Conservation (phyloP, 108 stramenopile genomes). For the Nitzschia sp. region DNA sequence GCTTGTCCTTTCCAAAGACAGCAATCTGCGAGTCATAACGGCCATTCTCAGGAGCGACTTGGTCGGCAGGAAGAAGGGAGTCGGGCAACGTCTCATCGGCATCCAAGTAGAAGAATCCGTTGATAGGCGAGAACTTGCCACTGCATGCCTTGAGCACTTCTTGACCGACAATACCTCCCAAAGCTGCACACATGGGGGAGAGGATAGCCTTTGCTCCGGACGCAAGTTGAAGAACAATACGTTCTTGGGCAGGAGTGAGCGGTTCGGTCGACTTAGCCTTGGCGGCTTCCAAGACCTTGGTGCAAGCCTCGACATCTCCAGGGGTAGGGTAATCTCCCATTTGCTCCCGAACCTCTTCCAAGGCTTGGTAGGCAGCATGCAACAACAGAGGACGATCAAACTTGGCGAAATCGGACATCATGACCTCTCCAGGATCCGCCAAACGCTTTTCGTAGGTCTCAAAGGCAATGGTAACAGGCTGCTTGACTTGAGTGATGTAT, state of each 20-base stretch:
- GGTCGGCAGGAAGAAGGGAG: constrained; percentile 53
- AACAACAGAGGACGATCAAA: constrained; percentile 89
- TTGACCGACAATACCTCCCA: constrained; percentile 98
- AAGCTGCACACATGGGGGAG: constrained; percentile 92
- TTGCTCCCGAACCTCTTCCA: constrained; percentile 59
- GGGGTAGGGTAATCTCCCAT: constrained; percentile 76
- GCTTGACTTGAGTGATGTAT: constrained; percentile 94
- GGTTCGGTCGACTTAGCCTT: constrained; percentile 50
- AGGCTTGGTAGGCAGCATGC: constrained; percentile 83
- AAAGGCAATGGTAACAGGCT: constrained; percentile 86
- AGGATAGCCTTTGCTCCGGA: constrained; percentile 81
- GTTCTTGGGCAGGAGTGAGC: constrained; percentile 44
- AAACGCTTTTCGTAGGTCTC: constrained; percentile 76
- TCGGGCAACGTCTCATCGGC: constrained; percentile 93
- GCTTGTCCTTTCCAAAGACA: constrained; percentile 79
- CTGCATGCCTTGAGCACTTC: constrained; percentile 99
- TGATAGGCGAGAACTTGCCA: constrained; percentile 97
- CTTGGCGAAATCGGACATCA: constrained; percentile 98
- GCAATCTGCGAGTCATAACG: constrained; percentile 87
- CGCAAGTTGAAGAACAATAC: constrained; percentile 76
- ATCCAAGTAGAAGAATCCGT: constrained; percentile 96
- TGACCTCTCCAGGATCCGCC: constrained; percentile 78
- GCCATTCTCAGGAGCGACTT: constrained; percentile 60
- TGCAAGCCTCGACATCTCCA: constrained; percentile 67
- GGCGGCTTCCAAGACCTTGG: constrained; percentile 70